Conservation (phyloP, 108 stramenopile genomes). For the Pseudonitzschia delicatissima region DNA sequence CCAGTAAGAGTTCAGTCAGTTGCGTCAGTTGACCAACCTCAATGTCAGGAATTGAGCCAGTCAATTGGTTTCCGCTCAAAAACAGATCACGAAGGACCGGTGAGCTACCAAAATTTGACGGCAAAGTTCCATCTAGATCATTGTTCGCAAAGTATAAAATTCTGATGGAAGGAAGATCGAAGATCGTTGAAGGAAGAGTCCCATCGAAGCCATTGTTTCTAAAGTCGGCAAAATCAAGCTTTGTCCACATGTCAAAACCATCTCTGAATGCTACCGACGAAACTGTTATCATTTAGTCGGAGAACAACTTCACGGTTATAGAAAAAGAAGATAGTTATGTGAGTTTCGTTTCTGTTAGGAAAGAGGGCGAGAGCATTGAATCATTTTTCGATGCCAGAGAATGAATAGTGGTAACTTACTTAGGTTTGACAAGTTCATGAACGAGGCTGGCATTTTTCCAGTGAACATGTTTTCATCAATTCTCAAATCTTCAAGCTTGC, state of each 20-base stretch:
- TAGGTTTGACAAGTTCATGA: slow-evolving; percentile 21
- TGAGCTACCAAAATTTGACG: slow-evolving; percentile 20
- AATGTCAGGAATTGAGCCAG: slow-evolving; percentile 38
- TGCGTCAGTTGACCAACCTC: slow-evolving; percentile 16
- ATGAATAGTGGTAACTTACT: slow-evolving; percentile 18
- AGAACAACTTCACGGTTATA: slow-evolving; percentile 23
- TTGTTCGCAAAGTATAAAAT: slow-evolving; percentile 57
- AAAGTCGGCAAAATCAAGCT: slow-evolving; percentile 39
- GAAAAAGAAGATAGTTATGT: background rate
- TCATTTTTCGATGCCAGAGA: background rate
- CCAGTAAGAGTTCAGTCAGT: slow-evolving; percentile 41
- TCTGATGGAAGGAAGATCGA: slow-evolving; percentile 41
- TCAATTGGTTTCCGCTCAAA: slow-evolving; percentile 27
- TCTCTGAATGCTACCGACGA: slow-evolving; percentile 45
- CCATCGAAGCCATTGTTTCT: slow-evolving; percentile 35
- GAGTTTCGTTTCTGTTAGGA: background rate
- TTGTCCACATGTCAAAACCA: slow-evolving; percentile 26
- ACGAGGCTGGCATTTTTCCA: slow-evolving; percentile 39
- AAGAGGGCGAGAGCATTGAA: background rate
- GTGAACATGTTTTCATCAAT: slow-evolving; percentile 27
- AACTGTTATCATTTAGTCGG: slow-evolving; percentile 34
- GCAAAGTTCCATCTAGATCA: slow-evolving; percentile 43
- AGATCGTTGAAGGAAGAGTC: slow-evolving; percentile 36
- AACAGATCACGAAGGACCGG: slow-evolving; percentile 30
- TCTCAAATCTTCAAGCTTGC: slow-evolving; percentile 32